phyloP scores from a whole-genome alignment of 352 stramenopile genomes.

The Globisporangium uncinulatum region DNA sequence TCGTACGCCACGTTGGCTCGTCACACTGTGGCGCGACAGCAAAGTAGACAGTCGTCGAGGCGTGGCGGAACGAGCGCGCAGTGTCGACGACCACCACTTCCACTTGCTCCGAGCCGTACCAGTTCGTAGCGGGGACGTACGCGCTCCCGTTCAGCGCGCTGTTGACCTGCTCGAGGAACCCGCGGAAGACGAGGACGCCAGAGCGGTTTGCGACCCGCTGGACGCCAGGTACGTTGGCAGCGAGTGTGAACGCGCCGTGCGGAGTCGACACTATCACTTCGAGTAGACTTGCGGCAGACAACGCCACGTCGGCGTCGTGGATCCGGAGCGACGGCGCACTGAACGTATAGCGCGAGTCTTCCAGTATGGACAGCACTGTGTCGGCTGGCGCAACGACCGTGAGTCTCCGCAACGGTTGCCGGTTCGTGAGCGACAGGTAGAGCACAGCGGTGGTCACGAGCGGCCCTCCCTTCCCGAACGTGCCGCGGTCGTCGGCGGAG shows the following conservation, averaged over 20 bases:
- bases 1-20: constrained; percentile 26
- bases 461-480: constrained; percentile 41
- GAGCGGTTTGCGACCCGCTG: constrained; percentile 25
- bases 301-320: constrained; percentile 18
- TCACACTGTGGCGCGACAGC: constrained; percentile 55
- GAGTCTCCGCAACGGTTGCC: neutral
- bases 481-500: constrained; percentile 51
- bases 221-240: constrained; percentile 12
- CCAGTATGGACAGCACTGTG: constrained; percentile 24
- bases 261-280: constrained; percentile 23
- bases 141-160: constrained; percentile 35
- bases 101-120: constrained; percentile 54
- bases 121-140: constrained; percentile 46
- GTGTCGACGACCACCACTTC: constrained; percentile 24
- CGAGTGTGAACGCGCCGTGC: constrained; percentile 24
- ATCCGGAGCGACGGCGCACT: constrained; percentile 9
- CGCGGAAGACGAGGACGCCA: constrained; percentile 25
- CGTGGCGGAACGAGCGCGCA: constrained; percentile 3
- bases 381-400: constrained; percentile 8
- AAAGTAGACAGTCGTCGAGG: constrained; percentile 21
- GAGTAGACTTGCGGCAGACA: constrained; percentile 19
- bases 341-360: constrained; percentile 37
- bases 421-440: constrained; percentile 14
- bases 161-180: constrained; percentile 51
- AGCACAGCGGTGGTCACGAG: constrained; percentile 30